Percentiles rank a stretch among this genome's conserved stretches.
Evolutionary conservation across 2,329 filamentous ascomycete genomes (phyloP).

Genomic region (Aspergillus tamarii): DNA sequence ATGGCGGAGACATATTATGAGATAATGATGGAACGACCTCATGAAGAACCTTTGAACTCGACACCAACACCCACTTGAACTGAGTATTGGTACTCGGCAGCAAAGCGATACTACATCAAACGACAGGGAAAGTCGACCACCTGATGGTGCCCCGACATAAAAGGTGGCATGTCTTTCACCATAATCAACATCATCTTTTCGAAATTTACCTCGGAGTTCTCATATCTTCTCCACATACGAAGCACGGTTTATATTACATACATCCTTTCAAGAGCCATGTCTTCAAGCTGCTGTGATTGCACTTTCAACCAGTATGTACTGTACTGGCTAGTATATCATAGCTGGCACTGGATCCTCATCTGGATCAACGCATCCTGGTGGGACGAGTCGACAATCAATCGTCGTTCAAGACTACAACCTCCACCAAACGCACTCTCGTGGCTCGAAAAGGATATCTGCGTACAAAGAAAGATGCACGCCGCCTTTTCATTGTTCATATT

Average conservation of each 20-base stretch:
- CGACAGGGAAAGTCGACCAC: neutral
- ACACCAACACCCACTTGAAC: neutral
- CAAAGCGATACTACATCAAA: neutral
- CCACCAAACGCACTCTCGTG: neutral
- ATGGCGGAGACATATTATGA: neutral
- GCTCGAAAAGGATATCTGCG: neutral
- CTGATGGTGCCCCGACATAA: neutral
- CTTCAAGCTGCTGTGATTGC: neutral
- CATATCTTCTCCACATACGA: neutral
- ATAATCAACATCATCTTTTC: neutral
- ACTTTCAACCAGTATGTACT: neutral
- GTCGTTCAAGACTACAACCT: neutral
- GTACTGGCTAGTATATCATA: neutral
- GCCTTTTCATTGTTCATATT: neutral
- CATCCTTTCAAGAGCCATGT: neutral
- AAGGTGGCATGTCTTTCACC: neutral
- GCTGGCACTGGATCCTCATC: neutral
- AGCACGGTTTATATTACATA: neutral
- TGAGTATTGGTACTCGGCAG: neutral
- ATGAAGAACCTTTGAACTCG: neutral
- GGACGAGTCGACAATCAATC: neutral
- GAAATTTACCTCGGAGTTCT: neutral
- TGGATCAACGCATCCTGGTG: neutral
- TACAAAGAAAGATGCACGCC: neutral
- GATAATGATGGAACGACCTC: neutral